A percentile compares a stretch with the other conserved stretches of the same genome.
Conservation (phyloP, 352 stramenopile genomes). For the Phytophthora nicotianae region DNA sequence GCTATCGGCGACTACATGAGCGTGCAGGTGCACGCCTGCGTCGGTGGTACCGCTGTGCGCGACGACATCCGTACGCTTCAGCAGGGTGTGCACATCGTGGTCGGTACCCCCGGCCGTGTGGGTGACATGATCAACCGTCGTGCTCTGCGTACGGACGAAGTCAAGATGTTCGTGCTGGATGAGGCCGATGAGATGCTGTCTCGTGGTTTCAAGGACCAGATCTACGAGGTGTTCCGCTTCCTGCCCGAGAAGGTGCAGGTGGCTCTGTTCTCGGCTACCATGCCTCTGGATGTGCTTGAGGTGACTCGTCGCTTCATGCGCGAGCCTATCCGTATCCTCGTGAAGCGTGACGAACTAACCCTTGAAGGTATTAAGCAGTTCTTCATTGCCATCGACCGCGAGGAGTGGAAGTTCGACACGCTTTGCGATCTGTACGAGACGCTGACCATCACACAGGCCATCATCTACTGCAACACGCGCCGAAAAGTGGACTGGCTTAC, state of each 20-base stretch:
- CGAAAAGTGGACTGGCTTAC: conserved; percentile 99
- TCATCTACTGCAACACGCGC: conserved; percentile 99
- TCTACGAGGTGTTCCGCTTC: conserved; percentile 99
- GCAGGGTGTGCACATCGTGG: conserved; percentile 97
- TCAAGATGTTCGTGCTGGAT: conserved; percentile 99
- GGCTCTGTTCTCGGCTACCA: conserved; percentile 99
- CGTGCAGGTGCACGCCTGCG: conserved; percentile 97
- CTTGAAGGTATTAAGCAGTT: conserved; percentile 99
- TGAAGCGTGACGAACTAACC: conserved; percentile 99
- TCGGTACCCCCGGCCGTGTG: conserved; percentile 98
- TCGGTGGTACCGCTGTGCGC: conserved; percentile 97
- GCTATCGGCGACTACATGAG: conserved; percentile 96
- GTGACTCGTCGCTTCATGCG: conserved; percentile 99
- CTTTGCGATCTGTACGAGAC: conserved; percentile 99
- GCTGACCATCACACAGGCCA: conserved; percentile 99
- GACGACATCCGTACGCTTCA: conserved; percentile 99
- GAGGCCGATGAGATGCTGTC: conserved; percentile 99
- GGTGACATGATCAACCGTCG: conserved; percentile 99
- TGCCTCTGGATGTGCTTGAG: conserved; percentile 99
- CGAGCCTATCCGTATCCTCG: conserved; percentile 98
- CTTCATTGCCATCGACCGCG: conserved; percentile 98
- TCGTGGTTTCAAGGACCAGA: conserved; percentile 99
- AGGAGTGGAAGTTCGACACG: conserved; percentile 99
- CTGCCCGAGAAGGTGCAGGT: conserved; percentile 98
- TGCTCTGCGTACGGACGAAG: conserved; percentile 93